Conservation (phyloP, 139 green algal species). For the Chlorella ohadii region DNA sequence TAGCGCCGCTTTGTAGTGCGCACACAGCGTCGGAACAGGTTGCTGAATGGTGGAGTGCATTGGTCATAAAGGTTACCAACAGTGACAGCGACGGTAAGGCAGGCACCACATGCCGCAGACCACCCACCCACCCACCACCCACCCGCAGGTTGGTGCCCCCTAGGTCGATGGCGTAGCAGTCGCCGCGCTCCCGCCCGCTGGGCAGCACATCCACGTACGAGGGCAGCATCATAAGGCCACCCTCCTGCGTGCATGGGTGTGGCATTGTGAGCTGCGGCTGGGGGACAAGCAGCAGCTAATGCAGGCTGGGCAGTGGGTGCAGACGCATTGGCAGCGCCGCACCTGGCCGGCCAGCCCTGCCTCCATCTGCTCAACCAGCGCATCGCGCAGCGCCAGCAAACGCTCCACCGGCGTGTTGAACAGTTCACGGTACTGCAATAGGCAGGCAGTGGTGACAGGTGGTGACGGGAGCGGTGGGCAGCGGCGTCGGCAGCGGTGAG, state of each 20-base stretch:
- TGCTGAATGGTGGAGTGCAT: too few relatives aligned
- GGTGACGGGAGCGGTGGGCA: background rate
- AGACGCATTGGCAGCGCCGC: background rate
- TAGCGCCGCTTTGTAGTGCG: too few relatives aligned
- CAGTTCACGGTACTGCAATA: conserved; percentile 28
- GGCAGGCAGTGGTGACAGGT: too few relatives aligned
- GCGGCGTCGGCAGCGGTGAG: background rate
- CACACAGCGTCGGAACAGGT: too few relatives aligned
- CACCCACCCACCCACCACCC: too few relatives aligned
- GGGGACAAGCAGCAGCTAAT: too few relatives aligned
- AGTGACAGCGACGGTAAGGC: too few relatives aligned
- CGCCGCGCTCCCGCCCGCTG: conserved; percentile 68
- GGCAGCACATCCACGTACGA: conserved; percentile 64
- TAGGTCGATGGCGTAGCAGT: conserved; percentile 87
- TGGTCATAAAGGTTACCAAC: too few relatives aligned
- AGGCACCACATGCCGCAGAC: too few relatives aligned
- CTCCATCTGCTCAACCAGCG: conserved; percentile 41
- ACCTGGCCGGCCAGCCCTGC: conserved; percentile 28
- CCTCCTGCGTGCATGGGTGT: conserved; percentile 8
- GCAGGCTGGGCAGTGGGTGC: too few relatives aligned
- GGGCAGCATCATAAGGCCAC: conserved; percentile 60
- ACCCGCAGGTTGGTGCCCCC: conserved; percentile 91
- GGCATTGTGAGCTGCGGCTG: too few relatives aligned
- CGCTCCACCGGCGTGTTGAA: conserved; percentile 9
- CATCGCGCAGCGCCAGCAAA: conserved; percentile 15